Conservation (phyloP, 352 stramenopile species). For the Phytophthora syringae region DNA sequence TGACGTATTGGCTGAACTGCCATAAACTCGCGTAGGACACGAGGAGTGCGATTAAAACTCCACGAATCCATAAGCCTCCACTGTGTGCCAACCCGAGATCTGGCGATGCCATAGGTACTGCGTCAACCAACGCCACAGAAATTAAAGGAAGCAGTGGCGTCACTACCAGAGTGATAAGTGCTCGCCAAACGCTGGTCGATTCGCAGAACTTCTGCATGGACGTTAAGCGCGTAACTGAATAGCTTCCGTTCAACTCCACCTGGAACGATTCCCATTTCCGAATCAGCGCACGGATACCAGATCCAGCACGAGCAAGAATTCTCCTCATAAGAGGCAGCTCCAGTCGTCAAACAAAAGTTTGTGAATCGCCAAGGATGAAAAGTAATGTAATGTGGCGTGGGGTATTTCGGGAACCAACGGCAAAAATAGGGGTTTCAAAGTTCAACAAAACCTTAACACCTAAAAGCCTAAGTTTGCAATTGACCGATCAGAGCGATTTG, state of each 20-base stretch:
- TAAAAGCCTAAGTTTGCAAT: too few species aligned
- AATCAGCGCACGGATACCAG: conserved; percentile 9
- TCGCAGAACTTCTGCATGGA: conserved; percentile 12
- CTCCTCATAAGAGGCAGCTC: neutral
- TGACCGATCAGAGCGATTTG: too few species aligned
- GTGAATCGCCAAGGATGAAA: too few species aligned
- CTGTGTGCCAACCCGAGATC: conserved; percentile 20
- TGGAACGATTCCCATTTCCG: conserved; percentile 27
- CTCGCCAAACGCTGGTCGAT: conserved; percentile 6
- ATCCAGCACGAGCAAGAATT: conserved; percentile 1
- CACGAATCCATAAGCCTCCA: conserved; percentile 12
- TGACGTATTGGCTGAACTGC: conserved; percentile 20
- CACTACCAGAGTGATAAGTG: neutral
- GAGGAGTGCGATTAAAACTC: neutral
- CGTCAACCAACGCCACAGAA: conserved; percentile 18
- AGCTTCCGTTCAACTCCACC: conserved; percentile 28
- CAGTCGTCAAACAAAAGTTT: too few species aligned
- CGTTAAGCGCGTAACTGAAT: conserved; percentile 17
- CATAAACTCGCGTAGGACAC: conserved; percentile 12
- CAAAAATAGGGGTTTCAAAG: too few species aligned
- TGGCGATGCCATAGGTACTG: conserved; percentile 13
- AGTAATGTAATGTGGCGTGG: too few species aligned
- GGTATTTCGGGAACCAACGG: too few species aligned
- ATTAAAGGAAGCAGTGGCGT: conserved; percentile 9
- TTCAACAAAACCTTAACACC: too few species aligned